Conservation (phyloP, 345 rosid genomes). For the Eucalyptus brandiana region DNA sequence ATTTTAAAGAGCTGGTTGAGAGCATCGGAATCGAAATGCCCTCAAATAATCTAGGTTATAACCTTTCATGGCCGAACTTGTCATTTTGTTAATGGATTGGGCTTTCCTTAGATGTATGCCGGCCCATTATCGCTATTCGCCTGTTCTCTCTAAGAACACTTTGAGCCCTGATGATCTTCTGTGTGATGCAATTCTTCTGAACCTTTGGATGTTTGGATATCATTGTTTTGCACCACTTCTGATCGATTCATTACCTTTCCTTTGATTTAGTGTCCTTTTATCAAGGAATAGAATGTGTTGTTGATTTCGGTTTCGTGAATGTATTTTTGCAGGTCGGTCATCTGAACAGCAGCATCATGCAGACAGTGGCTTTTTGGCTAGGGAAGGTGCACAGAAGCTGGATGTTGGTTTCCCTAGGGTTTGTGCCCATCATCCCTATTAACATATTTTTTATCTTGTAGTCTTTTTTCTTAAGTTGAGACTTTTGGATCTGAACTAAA, state of each 20-base stretch:
- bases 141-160: neutral
- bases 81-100: neutral
- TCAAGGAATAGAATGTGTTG: neutral
- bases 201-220: neutral
- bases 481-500: neutral
- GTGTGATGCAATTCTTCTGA: neutral
- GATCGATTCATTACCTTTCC: neutral
- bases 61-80: constrained; percentile 22
- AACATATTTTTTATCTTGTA: neutral
- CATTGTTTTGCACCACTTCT: neutral
- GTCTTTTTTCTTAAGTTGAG: neutral
- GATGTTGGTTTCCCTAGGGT: neutral
- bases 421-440: neutral
- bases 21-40: constrained; percentile 26
- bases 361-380: neutral
- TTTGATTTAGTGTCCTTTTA: neutral
- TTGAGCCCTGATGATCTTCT: neutral
- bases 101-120: neutral
- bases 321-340: constrained; percentile 17
- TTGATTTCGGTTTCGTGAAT: neutral
- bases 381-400: constrained; percentile 6
- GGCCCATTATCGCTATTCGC: neutral
- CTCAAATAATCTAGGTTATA: constrained; percentile 39
- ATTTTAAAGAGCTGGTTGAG: constrained; percentile 51
- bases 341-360: neutral